These are phyloP conservation scores for Periconia sp. DNA, from an alignment of 2,329 filamentous ascomycete genomes.

Conservation along the genomic window DNA sequence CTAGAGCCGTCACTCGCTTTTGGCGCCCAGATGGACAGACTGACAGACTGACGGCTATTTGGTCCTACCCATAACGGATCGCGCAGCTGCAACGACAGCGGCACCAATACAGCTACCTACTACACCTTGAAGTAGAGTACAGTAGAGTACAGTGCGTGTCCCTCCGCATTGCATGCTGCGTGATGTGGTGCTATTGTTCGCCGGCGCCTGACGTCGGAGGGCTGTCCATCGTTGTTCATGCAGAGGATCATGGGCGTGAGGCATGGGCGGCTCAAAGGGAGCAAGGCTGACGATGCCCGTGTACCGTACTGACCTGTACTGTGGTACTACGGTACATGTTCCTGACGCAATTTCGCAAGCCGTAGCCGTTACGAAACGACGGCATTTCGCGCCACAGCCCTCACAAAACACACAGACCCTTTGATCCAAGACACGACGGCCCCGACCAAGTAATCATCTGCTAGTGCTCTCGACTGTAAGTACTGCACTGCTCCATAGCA, in stretches of 20 bases:
- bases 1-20: conserved; percentile 39
- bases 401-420: too few species aligned
- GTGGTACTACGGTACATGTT: conserved; percentile 25
- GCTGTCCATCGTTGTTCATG: conserved; percentile 24
- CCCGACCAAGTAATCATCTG: not conserved
- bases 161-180: not conserved
- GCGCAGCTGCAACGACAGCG: conserved; percentile 38
- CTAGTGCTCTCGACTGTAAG: too few species aligned
- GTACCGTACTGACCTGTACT: too few species aligned
- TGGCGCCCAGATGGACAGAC: conserved; percentile 18
- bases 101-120: conserved; percentile 20
- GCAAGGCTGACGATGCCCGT: conserved; percentile 41
- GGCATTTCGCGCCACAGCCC: conserved; percentile 28
- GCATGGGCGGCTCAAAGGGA: conserved; percentile 39
- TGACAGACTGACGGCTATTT: conserved; percentile 17
- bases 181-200: conserved; percentile 21
- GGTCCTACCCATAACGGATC: conserved; percentile 37
- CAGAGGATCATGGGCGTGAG: conserved; percentile 26
- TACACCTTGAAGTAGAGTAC: too few species aligned
- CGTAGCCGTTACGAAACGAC: conserved; percentile 37
- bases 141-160: not conserved
- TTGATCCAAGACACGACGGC: not conserved
- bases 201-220: conserved; percentile 23
- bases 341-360: conserved; percentile 46
- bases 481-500: too few species aligned